Percentiles rank a stretch among this genome's conserved stretches.
These are phyloP conservation scores for Lodderomyces beijingensis DNA, from an alignment of 1,139 yeast genomes.

Conservation along the genomic window DNA sequence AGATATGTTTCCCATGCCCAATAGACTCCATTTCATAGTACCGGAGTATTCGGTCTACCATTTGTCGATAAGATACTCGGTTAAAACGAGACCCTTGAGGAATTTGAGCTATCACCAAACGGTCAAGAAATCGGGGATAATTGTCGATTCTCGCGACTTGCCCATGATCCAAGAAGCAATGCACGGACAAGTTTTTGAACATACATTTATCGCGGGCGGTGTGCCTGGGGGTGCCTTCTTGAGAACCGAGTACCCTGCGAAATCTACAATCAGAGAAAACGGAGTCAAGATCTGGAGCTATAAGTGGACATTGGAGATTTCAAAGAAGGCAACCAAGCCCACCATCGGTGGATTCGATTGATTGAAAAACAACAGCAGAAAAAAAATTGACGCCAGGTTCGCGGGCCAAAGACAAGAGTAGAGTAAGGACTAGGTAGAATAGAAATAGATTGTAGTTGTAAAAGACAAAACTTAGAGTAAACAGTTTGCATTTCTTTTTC, in stretches of 20 bases:
- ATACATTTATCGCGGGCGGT: slow-evolving; percentile 27
- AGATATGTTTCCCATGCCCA: slow-evolving; percentile 28
- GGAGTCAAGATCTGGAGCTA: slow-evolving; percentile 23
- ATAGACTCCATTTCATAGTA: slow-evolving; percentile 23
- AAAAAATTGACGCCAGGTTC: neutral
- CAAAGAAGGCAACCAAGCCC: slow-evolving; percentile 22
- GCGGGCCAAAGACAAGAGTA: too few relatives aligned
- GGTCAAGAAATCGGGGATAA: slow-evolving; percentile 28
- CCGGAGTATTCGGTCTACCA: slow-evolving; percentile 32
- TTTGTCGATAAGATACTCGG: slow-evolving; percentile 26
- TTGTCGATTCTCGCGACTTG: slow-evolving; percentile 24
- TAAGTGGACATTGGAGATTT: slow-evolving; percentile 27
- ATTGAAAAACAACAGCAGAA: neutral
- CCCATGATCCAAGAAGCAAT: slow-evolving; percentile 19
- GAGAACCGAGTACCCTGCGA: slow-evolving; percentile 31
- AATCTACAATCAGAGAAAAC: slow-evolving; percentile 23
- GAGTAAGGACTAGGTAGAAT: too few relatives aligned
- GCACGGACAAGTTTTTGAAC: slow-evolving; percentile 15
- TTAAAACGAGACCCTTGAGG: slow-evolving; percentile 21
- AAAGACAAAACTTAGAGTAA: too few relatives aligned
- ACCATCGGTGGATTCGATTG: slow-evolving; percentile 14
- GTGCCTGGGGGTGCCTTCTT: slow-evolving; percentile 33
- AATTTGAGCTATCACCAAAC: slow-evolving; percentile 29
- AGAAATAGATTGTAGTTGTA: too few relatives aligned
- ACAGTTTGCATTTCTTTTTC: too few relatives aligned